Conservation (phyloP, 2,329 filamentous ascomycete genomes). For the Xylariaceae sp. region DNA sequence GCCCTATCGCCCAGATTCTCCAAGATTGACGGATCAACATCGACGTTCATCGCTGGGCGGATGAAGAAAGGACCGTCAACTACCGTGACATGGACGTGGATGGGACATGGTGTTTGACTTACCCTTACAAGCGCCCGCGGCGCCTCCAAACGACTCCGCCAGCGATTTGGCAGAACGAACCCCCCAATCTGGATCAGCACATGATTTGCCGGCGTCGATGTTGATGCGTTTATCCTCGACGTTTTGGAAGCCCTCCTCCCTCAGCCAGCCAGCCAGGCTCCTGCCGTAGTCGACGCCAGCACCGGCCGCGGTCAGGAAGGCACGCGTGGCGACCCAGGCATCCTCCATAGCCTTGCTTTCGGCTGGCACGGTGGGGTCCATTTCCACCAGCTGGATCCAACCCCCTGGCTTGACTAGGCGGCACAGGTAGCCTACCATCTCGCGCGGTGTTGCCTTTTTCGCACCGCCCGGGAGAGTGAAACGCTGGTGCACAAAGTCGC, state of each 20-base stretch:
- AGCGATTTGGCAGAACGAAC: not conserved
- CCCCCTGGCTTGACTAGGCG: constrained; percentile 3
- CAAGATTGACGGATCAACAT: not conserved
- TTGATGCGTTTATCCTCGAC: not conserved
- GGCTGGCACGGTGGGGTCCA: constrained; percentile 1
- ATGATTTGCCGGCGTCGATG: not conserved
- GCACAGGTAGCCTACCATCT: constrained; percentile 2
- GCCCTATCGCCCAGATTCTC: not conserved
- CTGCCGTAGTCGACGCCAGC: not conserved
- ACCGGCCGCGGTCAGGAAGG: not conserved
- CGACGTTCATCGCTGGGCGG: not conserved
- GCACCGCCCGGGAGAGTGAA: constrained; percentile 2
- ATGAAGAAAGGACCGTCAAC: not conserved
- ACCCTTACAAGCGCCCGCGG: not conserved
- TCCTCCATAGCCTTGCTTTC: not conserved
- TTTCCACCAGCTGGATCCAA: constrained; percentile 6
- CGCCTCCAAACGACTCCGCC: not conserved
- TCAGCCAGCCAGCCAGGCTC: constrained; percentile 1
- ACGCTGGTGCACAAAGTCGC: constrained; percentile 5
- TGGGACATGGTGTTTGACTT: no score
- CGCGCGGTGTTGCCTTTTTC: constrained; percentile 2
- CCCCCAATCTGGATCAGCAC: not conserved
- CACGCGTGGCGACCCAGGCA: not conserved
- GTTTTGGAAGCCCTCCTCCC: constrained; percentile 13
- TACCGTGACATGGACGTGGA: no score